Base-by-base conservation (phyloP, 2,329 filamentous ascomycete species). In the Cordyceps fumosorosea region DNA sequence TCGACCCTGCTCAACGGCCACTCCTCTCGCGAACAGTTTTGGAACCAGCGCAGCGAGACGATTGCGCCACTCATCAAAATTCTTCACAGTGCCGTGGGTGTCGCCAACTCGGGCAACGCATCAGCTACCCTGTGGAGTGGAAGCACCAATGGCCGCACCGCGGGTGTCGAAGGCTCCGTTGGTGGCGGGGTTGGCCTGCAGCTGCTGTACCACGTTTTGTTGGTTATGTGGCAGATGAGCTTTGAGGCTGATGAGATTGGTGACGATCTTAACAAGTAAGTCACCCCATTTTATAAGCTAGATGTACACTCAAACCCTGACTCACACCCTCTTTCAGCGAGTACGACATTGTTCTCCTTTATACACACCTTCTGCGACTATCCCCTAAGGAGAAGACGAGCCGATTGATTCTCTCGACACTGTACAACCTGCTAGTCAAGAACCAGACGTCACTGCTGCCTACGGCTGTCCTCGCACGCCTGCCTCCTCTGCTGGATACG, bases 341-440 rank as follows among this genome's bases (percentile, higher is more conserved):
- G 76, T 91, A 96, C 76, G 93, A 98, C 71, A 89, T 98, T 67
- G 84, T 98, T 65, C 83, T 92, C 53, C 84, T 98, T 51, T 97
- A 96, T 75, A 92, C 90, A n/a, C 90, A 96, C 67, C 87, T 99
- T 44, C 82, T 99, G 61, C 89, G 92, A 60, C 81, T 96, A 48
- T 98, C 95, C 2, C 93, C 93, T 51, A 99, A 99, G 76, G 95
- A 98, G 74, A 99, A 99, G 81, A 98, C 93, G 1, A 98, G 93
- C 0, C 88, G 95, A 34, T 83, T 99, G 60, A 85, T 97, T 52
- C 83, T 98, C 51, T 92, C 92, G 11, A 97, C 93, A 8, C 84
- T 99, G 47, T 84, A 89, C 73, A 98, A 96, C 76, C 86, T 99
- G 51, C 85, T 97, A 44, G 79, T 79, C 51, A 79, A 80, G 64